Base-by-base conservation (phyloP, 2,329 filamentous ascomycete genomes). In the Rutstroemia sydowiana region DNA sequence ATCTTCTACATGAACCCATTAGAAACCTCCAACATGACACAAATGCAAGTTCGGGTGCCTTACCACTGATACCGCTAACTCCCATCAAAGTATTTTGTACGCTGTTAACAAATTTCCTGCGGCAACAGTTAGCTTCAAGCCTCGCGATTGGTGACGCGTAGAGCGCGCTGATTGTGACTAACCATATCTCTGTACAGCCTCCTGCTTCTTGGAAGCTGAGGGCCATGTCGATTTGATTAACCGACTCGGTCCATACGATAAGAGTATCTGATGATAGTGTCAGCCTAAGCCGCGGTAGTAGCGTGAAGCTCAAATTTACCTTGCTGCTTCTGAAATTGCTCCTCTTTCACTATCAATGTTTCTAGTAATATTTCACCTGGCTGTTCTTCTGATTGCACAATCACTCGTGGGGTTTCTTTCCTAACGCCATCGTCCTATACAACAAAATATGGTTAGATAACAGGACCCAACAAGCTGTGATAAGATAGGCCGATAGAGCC, bases 251-350 rank as follows among this genome's bases (percentile, higher is more conserved):
- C 93, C 93, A 98, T 55, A 98, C 91, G 57, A 98, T 97, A 55
- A 98, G 80, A 3, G 93, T 98, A 69, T 97, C 92, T 95, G 50
- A 34, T 40, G 16, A 51, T 13, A n/a, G 48, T 16, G 55, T 66
- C 48, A 63, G 63, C 60, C 60, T 62, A 28, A 23, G 54, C 57
- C 55, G 59, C 55, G 52, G 43, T 53, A 30, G 23, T n/a, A 18
- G 67, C 55, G 61, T 60, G 34, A 18, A 36, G 45, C 41, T 42
- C 36, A 31, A 44, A 67, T 73, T 63, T 79, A 85, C 89, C 89
- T 85, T 97, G 92, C 70, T 98, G 93, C 71, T 96, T 95, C 72
- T 97, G 91, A 67, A 97, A 97, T 54, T 88, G 87, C 79, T 97
- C 92, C 65, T 96, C 91, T 69, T 90, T 95, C 56, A 83, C 82